A percentile compares a stretch with the other conserved stretches of the same genome.
Evolutionary conservation across 176 grass and related monocot species (phyloP).

Genomic region (Zoysia pacifica): DNA sequence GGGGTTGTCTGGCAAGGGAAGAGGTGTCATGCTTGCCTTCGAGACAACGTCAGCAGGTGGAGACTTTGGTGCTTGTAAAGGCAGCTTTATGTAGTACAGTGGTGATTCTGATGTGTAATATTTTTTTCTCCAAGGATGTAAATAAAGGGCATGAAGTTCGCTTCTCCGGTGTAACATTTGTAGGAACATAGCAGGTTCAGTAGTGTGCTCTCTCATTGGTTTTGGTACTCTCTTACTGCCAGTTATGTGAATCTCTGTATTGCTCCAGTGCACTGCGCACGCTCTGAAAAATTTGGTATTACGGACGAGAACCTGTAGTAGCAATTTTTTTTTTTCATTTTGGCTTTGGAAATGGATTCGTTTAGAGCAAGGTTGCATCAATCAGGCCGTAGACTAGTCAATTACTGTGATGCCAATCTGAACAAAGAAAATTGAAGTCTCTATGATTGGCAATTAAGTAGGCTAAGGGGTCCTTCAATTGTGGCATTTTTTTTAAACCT

Average conservation of each 20-base stretch:
- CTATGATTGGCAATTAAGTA: no score
- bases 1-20: conserved; percentile 15
- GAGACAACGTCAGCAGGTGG: neutral
- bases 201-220: neutral
- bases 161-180: neutral
- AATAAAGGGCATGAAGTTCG: conserved; percentile 43
- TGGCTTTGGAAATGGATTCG: no score
- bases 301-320: neutral
- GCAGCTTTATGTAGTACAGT: conserved; percentile 7
- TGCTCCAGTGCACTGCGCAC: neutral
- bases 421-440: no score
- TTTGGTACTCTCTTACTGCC: neutral
- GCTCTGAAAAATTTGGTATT: neutral
- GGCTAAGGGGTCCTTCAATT: no score
- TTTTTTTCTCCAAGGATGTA: conserved; percentile 25
- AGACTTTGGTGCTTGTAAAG: conserved; percentile 17
- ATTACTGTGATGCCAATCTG: no score
- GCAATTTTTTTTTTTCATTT: neutral
- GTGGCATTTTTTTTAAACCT: no score
- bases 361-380: no score
- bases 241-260: conserved; percentile 24
- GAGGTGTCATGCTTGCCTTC: neutral
- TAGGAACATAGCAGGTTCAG: neutral
- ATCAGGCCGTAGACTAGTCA: no score
- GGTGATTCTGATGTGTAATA: conserved; percentile 20